These are phyloP conservation scores for Malassezia yamatoensis DNA, from an alignment of 1,284 basidiomycete species.

Conservation along the genomic window DNA sequence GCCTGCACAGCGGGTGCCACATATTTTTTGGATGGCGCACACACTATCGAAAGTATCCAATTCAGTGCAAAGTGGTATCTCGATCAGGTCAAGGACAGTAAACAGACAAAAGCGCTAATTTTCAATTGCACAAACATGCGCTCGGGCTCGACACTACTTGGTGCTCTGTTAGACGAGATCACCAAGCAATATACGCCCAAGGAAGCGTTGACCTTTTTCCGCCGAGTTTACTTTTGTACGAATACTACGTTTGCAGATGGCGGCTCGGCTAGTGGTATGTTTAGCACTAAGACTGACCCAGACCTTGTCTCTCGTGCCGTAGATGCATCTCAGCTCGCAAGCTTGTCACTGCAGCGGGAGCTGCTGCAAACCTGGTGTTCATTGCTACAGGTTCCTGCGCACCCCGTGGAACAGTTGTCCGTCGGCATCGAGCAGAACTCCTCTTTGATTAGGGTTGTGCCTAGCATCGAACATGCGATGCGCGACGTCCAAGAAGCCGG, in stretches of 20 bases:
- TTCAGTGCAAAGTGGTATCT: slow-evolving; percentile 76
- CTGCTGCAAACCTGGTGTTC: slow-evolving; percentile 28
- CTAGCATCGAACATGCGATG: slow-evolving; percentile 74
- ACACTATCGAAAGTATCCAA: slow-evolving; percentile 79
- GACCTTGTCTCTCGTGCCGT: slow-evolving; percentile 31
- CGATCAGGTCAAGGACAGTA: slow-evolving; percentile 18
- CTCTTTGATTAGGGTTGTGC: slow-evolving; percentile 58
- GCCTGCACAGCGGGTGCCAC: slow-evolving; percentile 50
- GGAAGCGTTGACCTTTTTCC: slow-evolving; percentile 56
- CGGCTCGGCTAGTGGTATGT: slow-evolving; percentile 70
- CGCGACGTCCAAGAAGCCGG: slow-evolving; percentile 12
- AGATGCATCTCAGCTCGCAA: slow-evolving; percentile 30
- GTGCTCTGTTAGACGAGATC: slow-evolving; percentile 53
- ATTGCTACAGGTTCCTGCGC: slow-evolving; percentile 13
- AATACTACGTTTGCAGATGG: slow-evolving; percentile 89
- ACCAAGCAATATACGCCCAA: slow-evolving; percentile 5
- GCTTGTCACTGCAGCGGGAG: slow-evolving; percentile 34
- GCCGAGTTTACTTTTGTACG: slow-evolving; percentile 85
- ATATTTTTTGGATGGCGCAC: slow-evolving; percentile 92
- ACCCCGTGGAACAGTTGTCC: background rate
- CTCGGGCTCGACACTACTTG: slow-evolving; percentile 64
- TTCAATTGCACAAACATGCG: slow-evolving; percentile 95
- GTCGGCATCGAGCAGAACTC: background rate
- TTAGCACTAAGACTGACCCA: background rate
- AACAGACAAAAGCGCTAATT: slow-evolving; percentile 58